These are phyloP conservation scores for Halteria grandinella DNA, from an alignment of 73 alveolate species.

Conservation along the genomic window DNA sequence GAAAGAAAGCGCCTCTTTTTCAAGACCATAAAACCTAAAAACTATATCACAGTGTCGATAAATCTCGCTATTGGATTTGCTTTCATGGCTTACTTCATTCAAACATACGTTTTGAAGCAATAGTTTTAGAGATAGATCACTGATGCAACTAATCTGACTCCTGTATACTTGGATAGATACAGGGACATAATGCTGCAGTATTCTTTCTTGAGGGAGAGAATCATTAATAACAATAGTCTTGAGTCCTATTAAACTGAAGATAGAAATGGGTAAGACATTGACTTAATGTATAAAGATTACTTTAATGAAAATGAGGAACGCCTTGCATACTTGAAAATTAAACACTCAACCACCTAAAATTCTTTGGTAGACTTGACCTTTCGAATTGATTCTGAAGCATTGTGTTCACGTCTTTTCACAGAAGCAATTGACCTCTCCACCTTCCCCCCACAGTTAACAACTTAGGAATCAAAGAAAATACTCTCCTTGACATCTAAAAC, in stretches of 20 bases:
- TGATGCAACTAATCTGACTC: neutral
- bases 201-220: conserved; percentile 10
- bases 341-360: neutral
- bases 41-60: no score
- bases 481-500: no score
- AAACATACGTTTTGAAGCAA: neutral
- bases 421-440: no score
- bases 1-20: no score
- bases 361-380: neutral
- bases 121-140: neutral
- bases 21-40: no score
- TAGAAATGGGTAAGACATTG: neutral
- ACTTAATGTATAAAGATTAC: neutral
- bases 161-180: conserved; percentile 13
- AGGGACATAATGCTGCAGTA: conserved; percentile 18
- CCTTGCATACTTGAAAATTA: neutral
- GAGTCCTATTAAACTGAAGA: no score
- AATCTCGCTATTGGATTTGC: conserved; percentile 1
- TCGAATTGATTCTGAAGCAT: neutral
- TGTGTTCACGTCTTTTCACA: no score
- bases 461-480: no score
- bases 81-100: conserved; percentile 30
- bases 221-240: neutral
- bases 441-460: no score
- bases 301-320: neutral